These are phyloP conservation scores for Meripilus lineatus DNA, from an alignment of 1,284 basidiomycete genomes.

Conservation along the genomic window DNA sequence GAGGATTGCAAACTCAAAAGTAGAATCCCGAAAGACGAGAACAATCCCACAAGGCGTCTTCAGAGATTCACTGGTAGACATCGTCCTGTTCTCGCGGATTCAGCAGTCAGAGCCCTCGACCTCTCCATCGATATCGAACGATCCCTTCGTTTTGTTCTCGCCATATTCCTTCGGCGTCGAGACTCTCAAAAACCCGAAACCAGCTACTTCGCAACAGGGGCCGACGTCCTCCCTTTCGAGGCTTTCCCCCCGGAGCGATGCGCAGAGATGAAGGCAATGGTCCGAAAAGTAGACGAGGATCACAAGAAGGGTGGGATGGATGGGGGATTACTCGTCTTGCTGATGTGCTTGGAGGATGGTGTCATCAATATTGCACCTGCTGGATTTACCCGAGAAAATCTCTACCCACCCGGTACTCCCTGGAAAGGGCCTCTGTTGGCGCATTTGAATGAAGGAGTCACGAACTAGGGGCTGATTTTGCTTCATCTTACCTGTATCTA, in stretches of 20 bases:
- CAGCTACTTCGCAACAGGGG: conserved; percentile 16
- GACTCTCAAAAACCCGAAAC: too few species aligned
- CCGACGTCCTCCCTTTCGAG: conserved; percentile 14
- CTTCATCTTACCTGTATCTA: too few species aligned
- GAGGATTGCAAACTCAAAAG: conserved; percentile 12
- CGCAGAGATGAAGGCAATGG: conserved; percentile 17
- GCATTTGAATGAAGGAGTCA: conserved; percentile 18
- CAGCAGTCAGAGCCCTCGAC: conserved; percentile 16
- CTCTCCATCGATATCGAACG: conserved; percentile 10
- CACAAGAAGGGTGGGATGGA: conserved; percentile 10
- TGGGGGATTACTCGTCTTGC: conserved; percentile 14
- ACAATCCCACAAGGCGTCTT: conserved; percentile 12
- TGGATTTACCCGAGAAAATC: conserved; percentile 14
- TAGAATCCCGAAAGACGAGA: conserved; percentile 9
- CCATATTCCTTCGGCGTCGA: conserved; percentile 15
- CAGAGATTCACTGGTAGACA: conserved; percentile 21
- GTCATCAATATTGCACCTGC: conserved; percentile 18
- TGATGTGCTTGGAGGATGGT: conserved; percentile 14
- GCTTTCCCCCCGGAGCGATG: conserved; percentile 11
- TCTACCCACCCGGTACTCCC: conserved; percentile 5
- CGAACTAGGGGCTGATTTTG: too few species aligned
- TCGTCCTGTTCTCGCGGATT: conserved; percentile 16
- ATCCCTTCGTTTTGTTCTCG: conserved; percentile 15
- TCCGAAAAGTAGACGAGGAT: conserved; percentile 12
- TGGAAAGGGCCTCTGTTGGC: conserved; percentile 19